These are phyloP conservation scores for Phytophthora pistaciae DNA, from an alignment of 352 stramenopile genomes.

Conservation along the genomic window DNA sequence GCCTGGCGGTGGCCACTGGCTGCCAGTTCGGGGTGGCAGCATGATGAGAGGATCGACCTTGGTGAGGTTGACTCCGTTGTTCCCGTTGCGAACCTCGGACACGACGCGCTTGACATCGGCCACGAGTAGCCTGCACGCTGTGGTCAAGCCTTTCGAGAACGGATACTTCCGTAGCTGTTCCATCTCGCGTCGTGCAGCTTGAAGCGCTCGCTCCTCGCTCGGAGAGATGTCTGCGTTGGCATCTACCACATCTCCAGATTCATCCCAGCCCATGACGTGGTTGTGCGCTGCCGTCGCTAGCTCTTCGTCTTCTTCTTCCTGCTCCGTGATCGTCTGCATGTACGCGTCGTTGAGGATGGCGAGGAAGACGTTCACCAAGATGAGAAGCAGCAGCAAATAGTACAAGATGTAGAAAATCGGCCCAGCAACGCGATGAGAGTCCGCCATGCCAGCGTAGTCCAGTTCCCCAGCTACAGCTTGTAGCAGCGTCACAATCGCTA, in stretches of 20 bases:
- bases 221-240: slow-evolving; percentile 38
- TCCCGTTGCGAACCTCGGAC: slow-evolving; percentile 53
- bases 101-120: slow-evolving; percentile 56
- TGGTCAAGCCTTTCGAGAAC: slow-evolving; percentile 59
- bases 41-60: slow-evolving; percentile 68
- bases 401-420: slow-evolving; percentile 79
- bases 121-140: slow-evolving; percentile 41
- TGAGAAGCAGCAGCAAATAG: slow-evolving; percentile 74
- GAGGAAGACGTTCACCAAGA: slow-evolving; percentile 80
- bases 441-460: slow-evolving; percentile 55
- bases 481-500: slow-evolving; percentile 62
- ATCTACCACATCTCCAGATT: slow-evolving; percentile 33
- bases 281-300: slow-evolving; percentile 21
- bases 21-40: slow-evolving; percentile 2
- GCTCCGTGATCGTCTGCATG: slow-evolving; percentile 68
- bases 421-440: slow-evolving; percentile 55
- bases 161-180: slow-evolving; percentile 64
- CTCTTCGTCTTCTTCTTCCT: slow-evolving; percentile 68
- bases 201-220: slow-evolving; percentile 30
- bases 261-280: slow-evolving; percentile 31
- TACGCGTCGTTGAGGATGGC: slow-evolving; percentile 84
- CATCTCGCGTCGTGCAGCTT: slow-evolving; percentile 40
- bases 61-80: slow-evolving; percentile 41
- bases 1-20: slow-evolving; percentile 6
- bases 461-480: slow-evolving; percentile 68